Evolutionary conservation across 768 basidiomycete genomes (phyloP).

Genomic region (Dictyophora rubrovolvata): DNA sequence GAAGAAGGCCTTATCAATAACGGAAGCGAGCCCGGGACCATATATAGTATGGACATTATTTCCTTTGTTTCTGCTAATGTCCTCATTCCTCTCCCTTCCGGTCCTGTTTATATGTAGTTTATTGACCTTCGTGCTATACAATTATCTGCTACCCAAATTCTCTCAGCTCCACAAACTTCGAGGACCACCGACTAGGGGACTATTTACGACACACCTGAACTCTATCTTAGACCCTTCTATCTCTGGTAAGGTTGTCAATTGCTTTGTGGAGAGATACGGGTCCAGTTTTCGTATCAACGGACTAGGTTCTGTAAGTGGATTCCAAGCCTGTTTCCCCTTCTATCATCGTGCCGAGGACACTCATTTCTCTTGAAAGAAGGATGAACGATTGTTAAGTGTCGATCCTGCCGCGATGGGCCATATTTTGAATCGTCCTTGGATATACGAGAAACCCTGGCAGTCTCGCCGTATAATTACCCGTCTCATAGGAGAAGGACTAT

Average conservation of each 20-base stretch:
- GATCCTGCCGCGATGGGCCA: slow-evolving; percentile 70
- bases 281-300: slow-evolving; percentile 62
- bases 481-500: slow-evolving; percentile 65
- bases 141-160: neutral
- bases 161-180: slow-evolving; percentile 42
- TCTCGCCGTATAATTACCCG: slow-evolving; percentile 63
- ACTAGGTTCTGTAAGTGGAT: slow-evolving; percentile 49
- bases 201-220: slow-evolving; percentile 45
- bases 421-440: slow-evolving; percentile 57
- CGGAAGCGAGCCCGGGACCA: neutral
- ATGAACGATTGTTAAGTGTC: slow-evolving; percentile 67
- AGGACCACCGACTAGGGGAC: slow-evolving; percentile 44
- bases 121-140: neutral
- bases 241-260: slow-evolving; percentile 19
- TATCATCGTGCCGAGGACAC: neutral
- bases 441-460: slow-evolving; percentile 80
- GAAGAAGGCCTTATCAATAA: neutral
- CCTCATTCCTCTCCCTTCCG: neutral
- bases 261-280: slow-evolving; percentile 49
- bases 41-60: neutral
- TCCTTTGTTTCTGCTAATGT: neutral
- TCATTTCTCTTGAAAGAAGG: slow-evolving; percentile 41
- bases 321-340: neutral
- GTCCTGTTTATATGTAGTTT: neutral
- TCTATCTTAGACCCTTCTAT: slow-evolving; percentile 31